Base-by-base conservation (phyloP, 345 rosid genomes). In the Turnera subulata region DNA sequence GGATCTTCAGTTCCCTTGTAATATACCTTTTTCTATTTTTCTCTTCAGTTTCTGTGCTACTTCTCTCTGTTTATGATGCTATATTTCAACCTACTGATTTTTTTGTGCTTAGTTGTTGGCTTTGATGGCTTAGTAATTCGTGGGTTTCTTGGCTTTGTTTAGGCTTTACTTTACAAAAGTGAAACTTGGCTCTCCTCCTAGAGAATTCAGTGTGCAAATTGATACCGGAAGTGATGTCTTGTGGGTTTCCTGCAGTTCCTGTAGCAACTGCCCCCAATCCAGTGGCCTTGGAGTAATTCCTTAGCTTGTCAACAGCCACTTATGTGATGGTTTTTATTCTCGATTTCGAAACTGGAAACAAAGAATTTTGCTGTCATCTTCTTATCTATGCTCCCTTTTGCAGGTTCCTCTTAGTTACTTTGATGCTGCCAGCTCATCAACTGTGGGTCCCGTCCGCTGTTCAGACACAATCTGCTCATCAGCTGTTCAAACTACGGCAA, bases 91-190 rank as follows among this genome's bases (percentile, higher is more conserved):
- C n/a, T 51, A 19, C 35, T 37, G 5, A 42, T 21, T 24, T 59
- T n/a, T 17, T 56, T 21, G 20, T 63, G 15, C 18, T 21, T 42
- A 47, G 17, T 55, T 63, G 6, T 56, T 8, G 18, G 18, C 38
- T 11, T 52, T 73, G 58, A 49, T 17, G 46, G 5, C 55, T 17
- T 59, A 29, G 8, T 16, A 37, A 55, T 59, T 33, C 38, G 29
- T 64, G 4, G 40, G n/a, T 66, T 54, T 50, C 16, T 61, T 42
- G 67, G 29, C 55, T 70, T 48, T 79, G 63, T 53, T 32, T 72
- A 93, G 99, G 83, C 84, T 93, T 56, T 93, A 93, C 69, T 89
- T 87, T 69, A 93, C 99, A 13, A 87, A 84, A 81, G 96, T 93
- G 75, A 89, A 85, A 69, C 49, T 93, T 50, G 97, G 99, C 13